Evolutionary conservation across 768 basidiomycete genomes (phyloP).

Genomic region (Boletus sp.): DNA sequence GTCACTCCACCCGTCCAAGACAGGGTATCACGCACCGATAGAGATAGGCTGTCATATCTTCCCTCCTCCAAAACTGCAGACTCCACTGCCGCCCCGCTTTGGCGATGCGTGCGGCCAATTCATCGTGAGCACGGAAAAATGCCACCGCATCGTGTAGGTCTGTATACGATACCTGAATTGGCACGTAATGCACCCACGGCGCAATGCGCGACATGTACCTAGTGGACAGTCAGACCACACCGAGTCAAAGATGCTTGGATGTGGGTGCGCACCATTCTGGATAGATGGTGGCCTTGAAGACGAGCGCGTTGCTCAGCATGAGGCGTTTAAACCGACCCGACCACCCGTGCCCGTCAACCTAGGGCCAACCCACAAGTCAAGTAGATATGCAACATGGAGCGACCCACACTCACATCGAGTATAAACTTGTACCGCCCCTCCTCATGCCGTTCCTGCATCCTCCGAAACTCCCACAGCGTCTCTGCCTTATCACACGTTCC

Average conservation of each 20-base stretch:
- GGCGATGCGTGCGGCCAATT: too few species aligned
- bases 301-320: slow-evolving; percentile 50
- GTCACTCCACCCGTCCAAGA: background rate
- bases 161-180: slow-evolving; percentile 58
- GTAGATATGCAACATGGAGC: too few species aligned
- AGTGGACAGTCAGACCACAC: background rate
- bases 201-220: slow-evolving; percentile 56
- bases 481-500: slow-evolving; percentile 42
- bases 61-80: slow-evolving; percentile 51
- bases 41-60: slow-evolving; percentile 59
- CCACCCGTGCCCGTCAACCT: too few species aligned
- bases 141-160: slow-evolving; percentile 68
- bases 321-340: too few species aligned
- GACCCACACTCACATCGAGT: too few species aligned
- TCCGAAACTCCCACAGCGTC: slow-evolving; percentile 48
- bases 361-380: background rate
- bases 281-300: slow-evolving; percentile 70
- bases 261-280: slow-evolving; percentile 57
- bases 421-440: too few species aligned
- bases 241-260: background rate
- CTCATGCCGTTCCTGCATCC: too few species aligned
- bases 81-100: too few species aligned
- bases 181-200: slow-evolving; percentile 76
- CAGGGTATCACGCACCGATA: too few species aligned
- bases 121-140: too few species aligned